Evolutionary conservation across 768 basidiomycete genomes (phyloP).

Genomic region (Serendipita sp.): DNA sequence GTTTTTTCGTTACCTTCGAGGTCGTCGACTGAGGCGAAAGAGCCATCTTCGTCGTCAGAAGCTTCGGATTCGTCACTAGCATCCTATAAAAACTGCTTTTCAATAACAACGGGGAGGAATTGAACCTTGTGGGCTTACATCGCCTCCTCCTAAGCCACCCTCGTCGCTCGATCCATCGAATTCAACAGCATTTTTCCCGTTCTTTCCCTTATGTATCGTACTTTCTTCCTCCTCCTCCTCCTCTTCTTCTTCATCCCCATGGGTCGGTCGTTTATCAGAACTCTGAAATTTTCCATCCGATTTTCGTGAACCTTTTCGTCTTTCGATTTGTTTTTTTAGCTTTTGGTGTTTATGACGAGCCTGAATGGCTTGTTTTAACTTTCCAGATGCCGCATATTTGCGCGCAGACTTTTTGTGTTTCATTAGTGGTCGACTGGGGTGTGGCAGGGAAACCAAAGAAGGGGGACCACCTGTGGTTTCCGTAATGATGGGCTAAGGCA

Average conservation of each 20-base stretch:
- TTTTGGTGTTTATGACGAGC: conserved; percentile 69
- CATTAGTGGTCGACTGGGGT: conserved; percentile 12
- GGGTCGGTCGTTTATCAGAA: conserved; percentile 13
- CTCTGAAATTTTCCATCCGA: conserved; percentile 16
- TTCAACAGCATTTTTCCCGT: conserved; percentile 1
- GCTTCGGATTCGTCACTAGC: conserved; percentile 6
- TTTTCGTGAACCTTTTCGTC: conserved; percentile 23
- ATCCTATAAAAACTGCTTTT: background rate
- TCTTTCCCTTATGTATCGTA: conserved; percentile 13
- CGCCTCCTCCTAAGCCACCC: conserved; percentile 26
- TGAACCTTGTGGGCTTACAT: conserved; percentile 18
- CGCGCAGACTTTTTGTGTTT: conserved; percentile 67
- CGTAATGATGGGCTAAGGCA: too few species aligned
- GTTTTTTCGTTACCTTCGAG: conserved; percentile 35
- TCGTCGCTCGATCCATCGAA: conserved; percentile 19
- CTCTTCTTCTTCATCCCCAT: conserved; percentile 11
- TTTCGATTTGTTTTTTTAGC: conserved; percentile 51
- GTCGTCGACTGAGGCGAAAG: conserved; percentile 66
- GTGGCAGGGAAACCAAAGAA: too few species aligned
- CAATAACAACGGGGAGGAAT: conserved; percentile 4
- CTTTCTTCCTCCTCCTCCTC: conserved; percentile 17
- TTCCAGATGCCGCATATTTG: conserved; percentile 79
- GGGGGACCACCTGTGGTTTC: too few species aligned
- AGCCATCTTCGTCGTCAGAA: conserved; percentile 36
- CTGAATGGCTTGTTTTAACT: conserved; percentile 75